A percentile compares a stretch with the other conserved stretches of the same genome.
These are phyloP conservation scores for Xylaria scruposa DNA, from an alignment of 495 filamentous ascomycete species.

Conservation along the genomic window DNA sequence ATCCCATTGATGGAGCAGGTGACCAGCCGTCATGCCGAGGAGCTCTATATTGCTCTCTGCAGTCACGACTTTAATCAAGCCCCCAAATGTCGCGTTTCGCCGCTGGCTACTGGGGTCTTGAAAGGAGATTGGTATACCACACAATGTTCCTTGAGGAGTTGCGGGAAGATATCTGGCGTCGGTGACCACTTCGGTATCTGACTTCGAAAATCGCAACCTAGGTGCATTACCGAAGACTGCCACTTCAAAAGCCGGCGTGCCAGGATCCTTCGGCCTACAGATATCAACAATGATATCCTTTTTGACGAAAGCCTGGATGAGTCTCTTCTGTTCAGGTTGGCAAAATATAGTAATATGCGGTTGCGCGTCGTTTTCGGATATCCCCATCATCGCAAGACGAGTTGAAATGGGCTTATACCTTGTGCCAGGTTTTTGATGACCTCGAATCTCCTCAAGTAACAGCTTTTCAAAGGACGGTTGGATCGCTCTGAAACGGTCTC, in stretches of 20 bases:
- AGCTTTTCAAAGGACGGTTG: neutral
- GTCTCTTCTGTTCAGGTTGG: neutral
- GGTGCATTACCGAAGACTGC: neutral
- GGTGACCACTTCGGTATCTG: neutral
- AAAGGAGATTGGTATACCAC: neutral
- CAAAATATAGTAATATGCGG: neutral
- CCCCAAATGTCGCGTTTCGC: neutral
- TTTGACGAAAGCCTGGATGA: neutral
- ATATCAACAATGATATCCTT: neutral
- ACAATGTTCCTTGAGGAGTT: neutral
- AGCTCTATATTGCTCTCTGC: neutral
- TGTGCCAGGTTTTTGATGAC: constrained; percentile 2
- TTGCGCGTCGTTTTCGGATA: neutral
- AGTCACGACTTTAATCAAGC: neutral
- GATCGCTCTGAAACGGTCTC: neutral
- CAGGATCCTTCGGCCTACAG: neutral
- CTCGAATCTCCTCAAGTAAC: neutral
- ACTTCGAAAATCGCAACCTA: neutral
- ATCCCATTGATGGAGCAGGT: neutral
- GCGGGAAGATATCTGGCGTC: neutral
- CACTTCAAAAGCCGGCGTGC: neutral
- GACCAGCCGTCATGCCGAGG: neutral
- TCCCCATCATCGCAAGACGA: neutral
- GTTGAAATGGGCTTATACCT: neutral
- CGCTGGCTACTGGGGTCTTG: neutral